A percentile compares a stretch with the other conserved stretches of the same genome.
phyloP scores from a whole-genome alignment of 768 basidiomycete species.

The Trametes cubensis region DNA sequence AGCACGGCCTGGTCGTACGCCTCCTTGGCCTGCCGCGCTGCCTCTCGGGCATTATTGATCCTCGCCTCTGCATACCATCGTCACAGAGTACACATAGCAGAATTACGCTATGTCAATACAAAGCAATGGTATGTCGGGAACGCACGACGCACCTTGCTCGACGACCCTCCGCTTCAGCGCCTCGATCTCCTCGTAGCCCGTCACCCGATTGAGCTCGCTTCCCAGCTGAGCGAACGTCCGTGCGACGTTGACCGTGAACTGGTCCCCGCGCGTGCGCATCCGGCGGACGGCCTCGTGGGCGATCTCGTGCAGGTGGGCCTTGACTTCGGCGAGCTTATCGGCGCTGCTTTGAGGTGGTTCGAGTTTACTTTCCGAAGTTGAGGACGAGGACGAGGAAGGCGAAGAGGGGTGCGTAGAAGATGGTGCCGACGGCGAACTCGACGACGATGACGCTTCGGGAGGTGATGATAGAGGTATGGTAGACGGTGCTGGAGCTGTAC shows the following conservation, averaged over 20 bases:
- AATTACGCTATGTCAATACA: not conserved
- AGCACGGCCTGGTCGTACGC: slow-evolving; percentile 79
- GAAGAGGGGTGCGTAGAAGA: not conserved
- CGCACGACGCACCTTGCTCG: slow-evolving; percentile 65
- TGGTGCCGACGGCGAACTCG: not conserved
- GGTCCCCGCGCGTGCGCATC: slow-evolving; percentile 58
- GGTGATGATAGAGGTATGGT: not conserved
- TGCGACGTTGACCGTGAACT: slow-evolving; percentile 58
- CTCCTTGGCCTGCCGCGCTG: slow-evolving; percentile 71
- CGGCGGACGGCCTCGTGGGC: slow-evolving; percentile 38
- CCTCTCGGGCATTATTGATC: slow-evolving; percentile 67
- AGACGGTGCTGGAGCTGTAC: not conserved
- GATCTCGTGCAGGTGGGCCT: slow-evolving; percentile 45
- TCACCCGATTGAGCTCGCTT: slow-evolving; percentile 77
- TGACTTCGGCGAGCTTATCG: slow-evolving; percentile 18
- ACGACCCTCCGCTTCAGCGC: slow-evolving; percentile 75
- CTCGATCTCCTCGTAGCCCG: slow-evolving; percentile 92
- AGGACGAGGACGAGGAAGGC: not conserved
- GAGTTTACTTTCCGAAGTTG: not conserved
- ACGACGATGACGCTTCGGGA: not conserved
- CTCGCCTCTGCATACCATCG: slow-evolving; percentile 58
- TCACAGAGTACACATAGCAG: not conserved
- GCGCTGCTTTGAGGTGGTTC: not conserved
- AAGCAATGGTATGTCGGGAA: not conserved
- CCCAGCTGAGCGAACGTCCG: slow-evolving; percentile 74